A percentile compares a stretch with the other conserved stretches of the same genome.
These are phyloP conservation scores for Barnettozyma siamensis DNA, from an alignment of 805 yeast species.

Conservation along the genomic window DNA sequence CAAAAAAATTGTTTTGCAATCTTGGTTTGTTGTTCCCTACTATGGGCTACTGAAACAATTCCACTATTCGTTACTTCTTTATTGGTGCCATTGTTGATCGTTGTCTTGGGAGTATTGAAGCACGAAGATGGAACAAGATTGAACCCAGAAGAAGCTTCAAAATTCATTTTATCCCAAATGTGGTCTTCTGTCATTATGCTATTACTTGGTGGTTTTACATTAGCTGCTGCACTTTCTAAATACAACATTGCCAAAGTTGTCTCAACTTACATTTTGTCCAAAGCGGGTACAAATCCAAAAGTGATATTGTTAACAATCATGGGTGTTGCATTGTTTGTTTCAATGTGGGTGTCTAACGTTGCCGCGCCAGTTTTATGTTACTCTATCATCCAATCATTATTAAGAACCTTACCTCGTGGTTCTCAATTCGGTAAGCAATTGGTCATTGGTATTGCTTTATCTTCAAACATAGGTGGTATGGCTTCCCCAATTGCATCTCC, in stretches of 20 bases:
- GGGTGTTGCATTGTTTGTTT: conserved; percentile 78
- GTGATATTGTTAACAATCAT: conserved; percentile 72
- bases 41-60: conserved; percentile 95
- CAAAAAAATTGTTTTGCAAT: conserved; percentile 83
- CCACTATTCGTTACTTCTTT: conserved; percentile 89
- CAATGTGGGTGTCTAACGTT: conserved; percentile 96
- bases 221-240: conserved; percentile 92
- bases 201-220: conserved; percentile 85
- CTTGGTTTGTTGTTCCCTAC: conserved; percentile 69
- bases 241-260: conserved; percentile 82
- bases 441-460: conserved; percentile 86
- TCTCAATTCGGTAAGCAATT: conserved; percentile 77
- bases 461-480: conserved; percentile 95
- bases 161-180: conserved; percentile 78
- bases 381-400: conserved; percentile 84
- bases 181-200: conserved; percentile 94
- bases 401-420: conserved; percentile 75
- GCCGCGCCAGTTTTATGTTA: conserved; percentile 95
- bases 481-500: conserved; percentile 97
- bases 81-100: conserved; percentile 75
- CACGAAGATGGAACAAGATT: conserved; percentile 48
- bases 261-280: conserved; percentile 73
- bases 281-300: conserved; percentile 83
- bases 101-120: conserved; percentile 62
- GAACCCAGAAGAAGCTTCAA: conserved; percentile 63